Evolutionary conservation across 2,329 filamentous ascomycete species (phyloP), one percentile per base, ranked within the genome.

Genomic region (Aspergillus chevalieri): DNA sequence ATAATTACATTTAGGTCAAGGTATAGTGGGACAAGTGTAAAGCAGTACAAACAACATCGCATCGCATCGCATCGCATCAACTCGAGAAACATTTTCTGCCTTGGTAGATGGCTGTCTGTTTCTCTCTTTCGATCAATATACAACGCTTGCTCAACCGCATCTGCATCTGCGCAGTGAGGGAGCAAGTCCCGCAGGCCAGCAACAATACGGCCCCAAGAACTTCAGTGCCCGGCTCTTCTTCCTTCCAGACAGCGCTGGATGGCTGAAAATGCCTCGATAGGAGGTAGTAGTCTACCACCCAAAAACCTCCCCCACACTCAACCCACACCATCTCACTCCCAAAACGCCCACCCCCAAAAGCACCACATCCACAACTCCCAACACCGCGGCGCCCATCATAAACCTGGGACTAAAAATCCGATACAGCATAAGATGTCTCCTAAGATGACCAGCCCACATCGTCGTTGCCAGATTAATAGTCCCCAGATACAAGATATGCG

Each of bases 381-480:
- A 66, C 45, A 86, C 79, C 3, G 80, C 71, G 0, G 83, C 85
- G 0, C 86, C 89, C 65, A 89, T 80, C 86, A 98, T 88, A 73
- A 92, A 98, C 24, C 92, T 76, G 43, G 93, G 93, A 71, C 81
- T 85, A 64, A 98, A 98, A 41, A 98, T 89, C 39, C 93, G 81
- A 72, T 93, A 98, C 26, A 98, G 79, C 93, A 98, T 98, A 55
- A 98, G 78, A 74, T 98, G 93, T 46, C 93, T 79, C 47, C 93
- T 79, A 62, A 98, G 72, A 73, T 89, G 85, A 1, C 88, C 91
- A 0, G 92, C 89, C 86, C 92, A 96, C 67, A 87, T 83, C 60
- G 93, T 94, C 4, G 91, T 95, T 0, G 89, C 88, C 19, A 95
- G 71, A 24, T 86, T 86, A 64, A 96, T 81, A 7, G 87, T 85